Base-by-base conservation (phyloP, 2,329 filamentous ascomycete species). In the Westerdykella sp. region DNA sequence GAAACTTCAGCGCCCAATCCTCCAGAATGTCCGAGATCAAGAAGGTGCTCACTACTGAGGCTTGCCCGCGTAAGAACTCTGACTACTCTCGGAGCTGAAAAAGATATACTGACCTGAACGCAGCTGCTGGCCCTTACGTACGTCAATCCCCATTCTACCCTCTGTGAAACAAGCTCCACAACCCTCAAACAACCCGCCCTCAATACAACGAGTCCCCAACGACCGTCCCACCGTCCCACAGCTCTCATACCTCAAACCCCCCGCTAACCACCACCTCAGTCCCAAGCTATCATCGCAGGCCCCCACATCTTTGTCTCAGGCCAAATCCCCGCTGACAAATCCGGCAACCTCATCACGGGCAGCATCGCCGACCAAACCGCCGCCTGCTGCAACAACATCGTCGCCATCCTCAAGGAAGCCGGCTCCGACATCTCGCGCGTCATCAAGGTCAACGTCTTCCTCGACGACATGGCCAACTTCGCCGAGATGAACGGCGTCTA, bases 401-500 rank as follows among this genome's bases (percentile, higher is more conserved):
- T 84, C 67, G 85, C 86, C 35, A 87, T 97, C 44, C 80, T 97
- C 40, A 78, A 81, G 47, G 87, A 83, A 57, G 88, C 89, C 18
- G 88, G 87, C 42, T 90, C 85, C 16, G 80, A 78, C 41, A 77
- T 97, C 46, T 70, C 79, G 51, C 86, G 83, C 69, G 84, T 95
- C 37, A 86, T 96, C 72, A 95, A 96, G 78, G 65, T 68, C 56
- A 74, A 69, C 41, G 84, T 95, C 63, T 97, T 96, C 77, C 73
- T 97, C 49, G 84, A 85, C 40, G 85, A 94, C 69, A 97, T 97
- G 91, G 79, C 77, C 50, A 77, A 93, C 71, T 97, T 97, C 64
- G 82, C 78, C 39, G 81, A 81, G 65, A 88, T 95, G 85, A 95
- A 95, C 71, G 76, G 76, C 53, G 84, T 87, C 62, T 95, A 93